These are phyloP conservation scores for Rugonectria rugulosa DNA, from an alignment of 2,329 filamentous ascomycete species.

Conservation along the genomic window DNA sequence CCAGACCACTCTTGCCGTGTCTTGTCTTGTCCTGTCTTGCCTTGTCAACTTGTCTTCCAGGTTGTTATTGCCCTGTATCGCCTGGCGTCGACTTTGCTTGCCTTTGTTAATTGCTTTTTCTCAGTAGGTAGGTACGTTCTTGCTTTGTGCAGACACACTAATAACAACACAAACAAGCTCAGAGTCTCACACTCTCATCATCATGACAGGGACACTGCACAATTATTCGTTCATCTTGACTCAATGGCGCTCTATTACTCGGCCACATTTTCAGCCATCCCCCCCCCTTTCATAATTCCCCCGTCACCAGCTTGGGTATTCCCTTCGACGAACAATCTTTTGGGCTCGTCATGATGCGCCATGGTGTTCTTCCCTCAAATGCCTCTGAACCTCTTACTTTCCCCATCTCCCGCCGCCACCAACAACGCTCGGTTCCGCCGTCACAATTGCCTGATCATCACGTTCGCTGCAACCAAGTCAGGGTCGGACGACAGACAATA, in stretches of 20 bases:
- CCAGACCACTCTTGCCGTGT: slow-evolving; percentile 15
- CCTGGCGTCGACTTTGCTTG: too few relatives aligned
- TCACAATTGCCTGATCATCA: slow-evolving; percentile 8
- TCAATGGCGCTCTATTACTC: neutral
- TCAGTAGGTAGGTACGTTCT: too few relatives aligned
- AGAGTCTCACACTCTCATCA: neutral
- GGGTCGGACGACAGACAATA: slow-evolving; percentile 1
- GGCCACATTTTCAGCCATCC: neutral
- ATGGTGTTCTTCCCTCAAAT: neutral
- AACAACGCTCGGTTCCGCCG: slow-evolving; percentile 1
- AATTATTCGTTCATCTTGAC: neutral
- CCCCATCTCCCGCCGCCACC: neutral
- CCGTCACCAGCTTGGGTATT: too few relatives aligned
- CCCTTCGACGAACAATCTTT: too few relatives aligned
- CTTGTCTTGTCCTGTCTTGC: too few relatives aligned
- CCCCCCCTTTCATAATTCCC: too few relatives aligned
- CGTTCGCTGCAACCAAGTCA: neutral
- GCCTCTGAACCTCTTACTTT: neutral
- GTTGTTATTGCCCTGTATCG: too few relatives aligned
- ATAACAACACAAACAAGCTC: too few relatives aligned
- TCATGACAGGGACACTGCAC: neutral
- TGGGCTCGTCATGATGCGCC: too few relatives aligned
- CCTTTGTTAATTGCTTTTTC: too few relatives aligned
- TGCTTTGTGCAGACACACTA: too few relatives aligned
- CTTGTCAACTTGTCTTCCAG: neutral